Conservation (phyloP, 23 red algal genomes). For the Gracilaria domingensis region DNA sequence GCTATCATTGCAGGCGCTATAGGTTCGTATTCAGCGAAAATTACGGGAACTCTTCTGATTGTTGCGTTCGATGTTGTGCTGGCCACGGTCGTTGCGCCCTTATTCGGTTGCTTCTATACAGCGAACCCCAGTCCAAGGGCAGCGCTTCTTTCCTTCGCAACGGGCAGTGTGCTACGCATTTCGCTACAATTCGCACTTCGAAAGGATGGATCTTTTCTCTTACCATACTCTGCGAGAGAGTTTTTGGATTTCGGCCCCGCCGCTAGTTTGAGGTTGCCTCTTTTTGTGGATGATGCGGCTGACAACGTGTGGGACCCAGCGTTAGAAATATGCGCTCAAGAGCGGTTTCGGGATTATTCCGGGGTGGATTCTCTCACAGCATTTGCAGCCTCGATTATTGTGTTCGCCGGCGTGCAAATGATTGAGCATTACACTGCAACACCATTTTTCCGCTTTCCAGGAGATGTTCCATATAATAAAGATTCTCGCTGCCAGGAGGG, state of each 20-base stretch:
- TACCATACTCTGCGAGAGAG: constrained; percentile 14
- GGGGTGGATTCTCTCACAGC: constrained; percentile 20
- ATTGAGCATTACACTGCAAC: constrained; percentile 1
- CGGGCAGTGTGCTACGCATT: constrained; percentile 2
- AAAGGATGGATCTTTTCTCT: constrained; percentile 15
- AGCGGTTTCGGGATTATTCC: background rate
- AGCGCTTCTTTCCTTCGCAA: constrained; percentile 14
- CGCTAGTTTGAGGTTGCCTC: background rate
- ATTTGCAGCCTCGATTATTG: constrained; percentile 1
- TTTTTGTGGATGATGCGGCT: background rate
- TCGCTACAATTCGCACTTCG: constrained; percentile 19
- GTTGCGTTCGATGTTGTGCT: constrained; percentile 45
- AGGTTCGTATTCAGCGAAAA: background rate
- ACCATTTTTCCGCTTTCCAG: constrained; percentile 28
- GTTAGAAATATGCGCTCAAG: background rate
- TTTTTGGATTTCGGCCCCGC: constrained; percentile 20
- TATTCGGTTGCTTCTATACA: constrained; percentile 32
- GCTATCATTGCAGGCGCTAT: constrained; percentile 11
- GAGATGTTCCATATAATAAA: background rate
- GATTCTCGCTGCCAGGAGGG: background rate
- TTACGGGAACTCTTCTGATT: constrained; percentile 26
- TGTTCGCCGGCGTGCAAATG: constrained; percentile 17
- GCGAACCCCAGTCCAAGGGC: background rate
- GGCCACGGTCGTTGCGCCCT: constrained; percentile 16
- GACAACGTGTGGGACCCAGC: constrained; percentile 17